Evolutionary conservation across 768 basidiomycete genomes (phyloP).

Genomic region (Mycena capillaripes): DNA sequence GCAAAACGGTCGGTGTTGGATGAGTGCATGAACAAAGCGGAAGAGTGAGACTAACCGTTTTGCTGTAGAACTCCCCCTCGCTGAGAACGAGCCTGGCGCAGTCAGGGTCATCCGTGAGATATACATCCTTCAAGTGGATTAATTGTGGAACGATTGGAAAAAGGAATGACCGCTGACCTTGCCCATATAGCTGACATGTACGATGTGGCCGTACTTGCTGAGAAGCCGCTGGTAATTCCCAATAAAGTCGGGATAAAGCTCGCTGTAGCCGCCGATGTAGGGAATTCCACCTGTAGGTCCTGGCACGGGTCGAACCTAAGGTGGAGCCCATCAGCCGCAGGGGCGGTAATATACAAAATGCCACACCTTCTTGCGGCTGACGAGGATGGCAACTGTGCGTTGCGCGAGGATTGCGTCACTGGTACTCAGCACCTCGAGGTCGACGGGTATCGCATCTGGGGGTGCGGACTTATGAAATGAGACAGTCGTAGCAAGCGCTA

Average conservation of each 20-base stretch:
- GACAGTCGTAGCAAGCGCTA: conserved; percentile 13
- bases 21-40: too few relatives aligned
- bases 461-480: conserved; percentile 24
- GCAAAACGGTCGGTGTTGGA: too few relatives aligned
- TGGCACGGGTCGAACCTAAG: conserved; percentile 29
- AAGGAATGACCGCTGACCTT: conserved; percentile 1
- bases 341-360: not conserved
- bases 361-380: conserved; percentile 31
- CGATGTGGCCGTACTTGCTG: conserved; percentile 29
- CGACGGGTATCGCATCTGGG: not conserved
- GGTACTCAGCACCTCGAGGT: not conserved
- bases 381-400: conserved; percentile 11
- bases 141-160: not conserved
- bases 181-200: conserved; percentile 30
- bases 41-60: not conserved
- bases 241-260: conserved; percentile 35
- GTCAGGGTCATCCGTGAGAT: conserved; percentile 35
- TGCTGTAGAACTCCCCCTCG: conserved; percentile 32
- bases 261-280: conserved; percentile 34
- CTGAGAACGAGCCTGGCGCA: conserved; percentile 26
- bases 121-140: not conserved
- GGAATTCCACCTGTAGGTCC: conserved; percentile 33
- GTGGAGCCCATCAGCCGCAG: too few relatives aligned
- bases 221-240: conserved; percentile 36
- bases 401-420: conserved; percentile 7